phyloP scores from a whole-genome alignment of 2,329 filamentous ascomycete species.

The Hypoxylon sp. region DNA sequence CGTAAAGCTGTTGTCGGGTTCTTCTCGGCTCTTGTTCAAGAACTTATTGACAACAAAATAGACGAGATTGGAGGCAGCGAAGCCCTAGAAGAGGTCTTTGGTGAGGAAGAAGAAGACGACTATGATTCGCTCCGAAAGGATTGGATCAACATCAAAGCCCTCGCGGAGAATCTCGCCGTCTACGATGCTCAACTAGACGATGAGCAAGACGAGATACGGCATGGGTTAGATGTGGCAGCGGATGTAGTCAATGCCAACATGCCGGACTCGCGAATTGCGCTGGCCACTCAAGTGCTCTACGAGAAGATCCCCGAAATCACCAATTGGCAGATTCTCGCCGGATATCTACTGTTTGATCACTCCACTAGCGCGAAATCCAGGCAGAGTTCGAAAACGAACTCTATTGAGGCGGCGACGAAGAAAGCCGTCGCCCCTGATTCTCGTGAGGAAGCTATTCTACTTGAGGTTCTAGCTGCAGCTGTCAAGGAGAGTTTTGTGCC shows the following conservation, averaged over 20 bases:
- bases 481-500: constrained; percentile 81
- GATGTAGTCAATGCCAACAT: constrained; percentile 74
- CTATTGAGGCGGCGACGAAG: constrained; percentile 75
- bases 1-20: constrained; percentile 92
- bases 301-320: constrained; percentile 84
- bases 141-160: constrained; percentile 93
- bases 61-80: constrained; percentile 89
- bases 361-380: constrained; percentile 73
- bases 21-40: constrained; percentile 88
- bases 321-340: constrained; percentile 89
- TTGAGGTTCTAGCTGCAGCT: constrained; percentile 88
- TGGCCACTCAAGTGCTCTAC: constrained; percentile 88
- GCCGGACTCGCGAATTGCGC: constrained; percentile 84
- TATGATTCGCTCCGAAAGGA: constrained; percentile 81
- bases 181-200: constrained; percentile 82
- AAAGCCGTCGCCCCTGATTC: constrained; percentile 79
- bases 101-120: constrained; percentile 79
- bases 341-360: constrained; percentile 94
- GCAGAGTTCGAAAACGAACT: constrained; percentile 67
- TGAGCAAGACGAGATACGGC: constrained; percentile 64
- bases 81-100: constrained; percentile 80
- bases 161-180: constrained; percentile 84
- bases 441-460: constrained; percentile 84
- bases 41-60: constrained; percentile 82
- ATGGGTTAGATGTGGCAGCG: constrained; percentile 65